phyloP scores from a whole-genome alignment of 169 alveolate species.

The Eimeria tenella region DNA sequence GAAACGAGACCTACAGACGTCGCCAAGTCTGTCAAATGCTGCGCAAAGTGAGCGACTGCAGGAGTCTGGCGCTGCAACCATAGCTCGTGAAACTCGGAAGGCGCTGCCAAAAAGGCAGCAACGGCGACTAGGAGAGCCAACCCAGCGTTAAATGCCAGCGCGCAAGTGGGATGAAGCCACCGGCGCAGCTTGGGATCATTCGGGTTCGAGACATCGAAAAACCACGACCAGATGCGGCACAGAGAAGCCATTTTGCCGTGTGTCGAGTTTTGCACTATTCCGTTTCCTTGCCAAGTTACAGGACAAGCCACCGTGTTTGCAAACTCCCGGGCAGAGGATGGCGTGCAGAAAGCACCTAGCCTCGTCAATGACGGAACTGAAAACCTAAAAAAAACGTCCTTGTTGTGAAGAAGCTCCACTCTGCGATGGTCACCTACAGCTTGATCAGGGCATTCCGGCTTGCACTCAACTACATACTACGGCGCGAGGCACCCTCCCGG shows the following conservation, averaged over 20 bases:
- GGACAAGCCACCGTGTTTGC: neutral
- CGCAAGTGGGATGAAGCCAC: conserved; percentile 32
- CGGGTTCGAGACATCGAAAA: conserved; percentile 21
- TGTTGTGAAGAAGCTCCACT: no score
- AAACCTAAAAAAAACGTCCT: no score
- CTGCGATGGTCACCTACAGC: no score
- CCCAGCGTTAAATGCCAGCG: neutral
- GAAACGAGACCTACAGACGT: neutral
- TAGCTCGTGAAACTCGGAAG: conserved; percentile 17
- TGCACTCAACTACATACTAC: no score
- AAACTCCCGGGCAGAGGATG: no score
- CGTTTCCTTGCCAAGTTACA: no score
- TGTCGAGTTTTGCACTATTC: neutral
- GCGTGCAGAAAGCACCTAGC: no score
- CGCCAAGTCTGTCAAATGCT: neutral
- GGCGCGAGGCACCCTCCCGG: no score
- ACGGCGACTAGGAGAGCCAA: conserved; percentile 25
- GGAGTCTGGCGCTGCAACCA: conserved; percentile 44
- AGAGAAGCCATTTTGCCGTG: neutral
- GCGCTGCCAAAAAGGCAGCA: conserved; percentile 49
- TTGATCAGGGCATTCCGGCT: no score
- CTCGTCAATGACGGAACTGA: no score
- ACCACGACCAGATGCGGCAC: neutral
- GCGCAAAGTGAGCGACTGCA: neutral
- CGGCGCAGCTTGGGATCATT: conserved; percentile 56